Conservation (phyloP, 768 basidiomycete genomes). For the Hemileccinum rubropunctum region DNA sequence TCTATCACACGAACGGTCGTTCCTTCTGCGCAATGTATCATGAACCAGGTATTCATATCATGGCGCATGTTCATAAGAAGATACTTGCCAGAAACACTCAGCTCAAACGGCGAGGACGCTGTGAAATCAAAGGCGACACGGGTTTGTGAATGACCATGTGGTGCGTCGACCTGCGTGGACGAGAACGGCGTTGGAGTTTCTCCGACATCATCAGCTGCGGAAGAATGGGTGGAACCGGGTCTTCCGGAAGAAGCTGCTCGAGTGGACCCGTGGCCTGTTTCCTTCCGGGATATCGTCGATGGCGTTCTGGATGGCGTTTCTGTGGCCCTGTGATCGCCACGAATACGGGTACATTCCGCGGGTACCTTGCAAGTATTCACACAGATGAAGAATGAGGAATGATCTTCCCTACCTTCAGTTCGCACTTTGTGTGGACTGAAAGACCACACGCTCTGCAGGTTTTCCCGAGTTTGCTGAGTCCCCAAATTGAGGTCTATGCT, state of each 20-base stretch:
- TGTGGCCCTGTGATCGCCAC: conserved; percentile 24
- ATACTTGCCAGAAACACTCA: conserved; percentile 58
- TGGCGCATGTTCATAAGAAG: conserved; percentile 3
- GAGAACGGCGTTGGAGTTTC: conserved; percentile 53
- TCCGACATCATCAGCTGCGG: conserved; percentile 3
- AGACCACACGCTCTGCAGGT: conserved; percentile 76
- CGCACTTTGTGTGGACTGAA: conserved; percentile 82
- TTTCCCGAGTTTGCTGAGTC: conserved; percentile 83
- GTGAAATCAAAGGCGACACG: conserved; percentile 73
- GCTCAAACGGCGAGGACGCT: conserved; percentile 75
- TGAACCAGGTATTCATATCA: conserved; percentile 9
- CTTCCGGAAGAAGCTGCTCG: conserved; percentile 4
- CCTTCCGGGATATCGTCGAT: conserved; percentile 34
- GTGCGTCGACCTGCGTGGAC: conserved; percentile 44
- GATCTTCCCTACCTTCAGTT: conserved; percentile 60
- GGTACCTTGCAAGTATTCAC: conserved; percentile 50
- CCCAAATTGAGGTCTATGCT: conserved; percentile 77
- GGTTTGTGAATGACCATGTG: conserved; percentile 44
- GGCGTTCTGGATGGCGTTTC: conserved; percentile 31
- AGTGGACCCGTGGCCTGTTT: conserved; percentile 21
- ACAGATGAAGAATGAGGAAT: conserved; percentile 2
- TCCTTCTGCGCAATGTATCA: conserved; percentile 49
- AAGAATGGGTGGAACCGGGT: conserved; percentile 1
- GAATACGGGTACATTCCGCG: conserved; percentile 55
- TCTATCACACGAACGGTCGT: conserved; percentile 63